Conservation (phyloP, 495 filamentous ascomycete species). For the Neurospora tetraspora region DNA sequence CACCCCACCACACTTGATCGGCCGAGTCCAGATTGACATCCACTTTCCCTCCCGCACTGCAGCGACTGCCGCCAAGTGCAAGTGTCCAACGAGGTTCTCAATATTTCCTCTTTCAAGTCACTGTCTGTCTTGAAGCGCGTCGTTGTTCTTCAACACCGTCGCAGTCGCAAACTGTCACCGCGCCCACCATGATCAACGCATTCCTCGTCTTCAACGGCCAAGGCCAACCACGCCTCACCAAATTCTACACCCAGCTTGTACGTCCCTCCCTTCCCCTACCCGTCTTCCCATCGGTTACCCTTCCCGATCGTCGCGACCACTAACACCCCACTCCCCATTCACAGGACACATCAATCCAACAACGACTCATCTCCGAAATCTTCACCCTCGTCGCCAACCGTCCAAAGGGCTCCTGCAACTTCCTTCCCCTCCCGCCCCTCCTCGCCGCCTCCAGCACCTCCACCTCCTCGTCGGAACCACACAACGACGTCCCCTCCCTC, state of each 20-base stretch:
- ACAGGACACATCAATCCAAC: conserved; percentile 89
- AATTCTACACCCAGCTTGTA: conserved; percentile 98
- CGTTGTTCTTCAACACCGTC: not conserved
- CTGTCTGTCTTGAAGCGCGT: not conserved
- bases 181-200: conserved; percentile 81
- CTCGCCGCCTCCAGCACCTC: conserved; percentile 38
- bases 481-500: conserved; percentile 84
- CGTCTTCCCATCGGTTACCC: not conserved
- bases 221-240: conserved; percentile 90
- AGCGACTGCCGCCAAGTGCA: not conserved
- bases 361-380: conserved; percentile 92
- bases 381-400: conserved; percentile 93
- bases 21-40: not conserved
- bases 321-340: not conserved
- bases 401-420: conserved; percentile 84
- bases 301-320: conserved; percentile 4
- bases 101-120: not conserved
- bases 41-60: not conserved
- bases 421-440: conserved; percentile 60
- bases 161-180: not conserved
- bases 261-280: conserved; percentile 10
- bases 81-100: not conserved
- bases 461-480: conserved; percentile 49
- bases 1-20: conserved; percentile 4
- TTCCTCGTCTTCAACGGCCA: conserved; percentile 98